These are phyloP conservation scores for Trametopsis cervina DNA, from an alignment of 768 basidiomycete genomes.

Conservation along the genomic window DNA sequence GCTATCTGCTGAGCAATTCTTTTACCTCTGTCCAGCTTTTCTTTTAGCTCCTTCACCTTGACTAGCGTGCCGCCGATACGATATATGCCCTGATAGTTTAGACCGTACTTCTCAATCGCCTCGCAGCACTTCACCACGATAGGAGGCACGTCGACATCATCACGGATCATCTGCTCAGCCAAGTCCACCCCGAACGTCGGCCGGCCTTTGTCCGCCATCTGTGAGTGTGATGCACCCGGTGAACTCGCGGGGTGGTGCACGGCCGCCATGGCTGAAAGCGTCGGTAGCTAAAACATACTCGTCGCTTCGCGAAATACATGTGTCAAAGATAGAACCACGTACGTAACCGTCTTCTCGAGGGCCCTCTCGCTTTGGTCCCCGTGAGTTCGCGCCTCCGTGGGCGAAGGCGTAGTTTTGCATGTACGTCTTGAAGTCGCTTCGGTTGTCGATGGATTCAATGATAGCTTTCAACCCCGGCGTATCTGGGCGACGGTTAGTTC, in stretches of 20 bases:
- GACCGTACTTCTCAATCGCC: slow-evolving; percentile 87
- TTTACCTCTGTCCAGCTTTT: slow-evolving; percentile 78
- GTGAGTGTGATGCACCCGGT: slow-evolving; percentile 24
- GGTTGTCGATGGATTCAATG: slow-evolving; percentile 89
- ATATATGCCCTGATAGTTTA: slow-evolving; percentile 85
- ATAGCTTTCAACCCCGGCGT: slow-evolving; percentile 72
- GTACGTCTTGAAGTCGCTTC: slow-evolving; percentile 89
- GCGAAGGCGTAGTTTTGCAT: slow-evolving; percentile 98
- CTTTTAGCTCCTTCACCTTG: slow-evolving; percentile 77
- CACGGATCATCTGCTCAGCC: slow-evolving; percentile 88
- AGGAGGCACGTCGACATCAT: slow-evolving; percentile 82
- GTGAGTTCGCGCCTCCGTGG: slow-evolving; percentile 49
- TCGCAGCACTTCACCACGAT: slow-evolving; percentile 85
- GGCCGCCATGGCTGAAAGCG: slow-evolving; percentile 35
- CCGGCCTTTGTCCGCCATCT: slow-evolving; percentile 48
- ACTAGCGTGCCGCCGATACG: slow-evolving; percentile 88
- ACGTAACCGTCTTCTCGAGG: slow-evolving; percentile 93
- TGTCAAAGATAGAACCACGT: no score
- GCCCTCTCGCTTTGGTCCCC: slow-evolving; percentile 84
- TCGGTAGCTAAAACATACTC: slow-evolving; percentile 44
- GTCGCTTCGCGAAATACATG: no score
- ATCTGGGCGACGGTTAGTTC: slow-evolving; percentile 25
- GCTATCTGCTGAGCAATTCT: neutral
- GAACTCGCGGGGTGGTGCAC: slow-evolving; percentile 20
- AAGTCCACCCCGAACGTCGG: slow-evolving; percentile 94